Evolutionary conservation across 2,329 filamentous ascomycete species (phyloP).

Genomic region (Colletotrichum filicis): DNA sequence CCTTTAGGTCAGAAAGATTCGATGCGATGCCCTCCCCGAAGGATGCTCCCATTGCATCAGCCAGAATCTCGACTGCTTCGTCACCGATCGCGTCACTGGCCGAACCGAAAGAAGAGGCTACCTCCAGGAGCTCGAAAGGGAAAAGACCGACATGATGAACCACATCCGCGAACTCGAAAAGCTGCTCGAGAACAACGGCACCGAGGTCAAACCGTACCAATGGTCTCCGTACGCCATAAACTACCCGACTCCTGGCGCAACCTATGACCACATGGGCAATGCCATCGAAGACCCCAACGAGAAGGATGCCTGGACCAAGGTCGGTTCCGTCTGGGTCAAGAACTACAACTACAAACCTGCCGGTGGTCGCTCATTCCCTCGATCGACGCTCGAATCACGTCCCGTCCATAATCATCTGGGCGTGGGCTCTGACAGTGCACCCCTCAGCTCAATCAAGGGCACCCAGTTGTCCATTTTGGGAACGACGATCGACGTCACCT

Average conservation of each 20-base stretch:
- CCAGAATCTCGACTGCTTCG: conserved; percentile 81
- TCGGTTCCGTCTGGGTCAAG: conserved; percentile 49
- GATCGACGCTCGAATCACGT: conserved; percentile 50
- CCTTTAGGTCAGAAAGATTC: conserved; percentile 81
- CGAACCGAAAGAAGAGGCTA: conserved; percentile 83
- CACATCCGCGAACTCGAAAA: conserved; percentile 77
- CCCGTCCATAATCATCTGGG: conserved; percentile 74
- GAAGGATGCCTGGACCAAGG: conserved; percentile 45
- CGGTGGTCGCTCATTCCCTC: conserved; percentile 44
- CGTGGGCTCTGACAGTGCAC: conserved; percentile 70
- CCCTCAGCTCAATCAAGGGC: conserved; percentile 79
- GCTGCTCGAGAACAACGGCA: conserved; percentile 68
- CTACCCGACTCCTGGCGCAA: conserved; percentile 38
- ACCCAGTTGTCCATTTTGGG: conserved; percentile 83
- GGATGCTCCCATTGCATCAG: conserved; percentile 86
- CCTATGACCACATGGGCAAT: conserved; percentile 41
- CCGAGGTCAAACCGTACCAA: conserved; percentile 67
- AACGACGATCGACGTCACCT: conserved; percentile 81
- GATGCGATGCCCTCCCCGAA: conserved; percentile 83
- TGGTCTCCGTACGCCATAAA: conserved; percentile 33
- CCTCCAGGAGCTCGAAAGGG: conserved; percentile 78
- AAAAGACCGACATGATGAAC: conserved; percentile 74
- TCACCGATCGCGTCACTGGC: conserved; percentile 88
- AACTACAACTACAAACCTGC: conserved; percentile 39
- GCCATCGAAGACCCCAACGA: conserved; percentile 38